Conservation (phyloP, 208 protist genomes). For the Trypanosoma rangeli region DNA sequence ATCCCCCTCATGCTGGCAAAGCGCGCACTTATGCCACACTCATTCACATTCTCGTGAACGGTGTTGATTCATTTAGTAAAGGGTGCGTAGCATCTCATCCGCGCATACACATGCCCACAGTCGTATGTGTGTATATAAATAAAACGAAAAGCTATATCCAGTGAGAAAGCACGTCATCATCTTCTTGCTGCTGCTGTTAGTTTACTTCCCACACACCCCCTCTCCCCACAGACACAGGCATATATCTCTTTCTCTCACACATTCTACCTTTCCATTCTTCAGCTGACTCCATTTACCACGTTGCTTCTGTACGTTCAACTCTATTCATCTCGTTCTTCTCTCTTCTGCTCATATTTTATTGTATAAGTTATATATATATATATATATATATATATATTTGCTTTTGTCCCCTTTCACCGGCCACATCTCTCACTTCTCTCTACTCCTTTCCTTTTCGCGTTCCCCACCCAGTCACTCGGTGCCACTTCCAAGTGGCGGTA, state of each 20-base stretch:
- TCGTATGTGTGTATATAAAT: background rate
- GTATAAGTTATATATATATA: constrained; percentile 2
- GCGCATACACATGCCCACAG: background rate
- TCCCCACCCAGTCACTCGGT: background rate
- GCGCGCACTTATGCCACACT: background rate
- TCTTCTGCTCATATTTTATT: constrained; percentile 11
- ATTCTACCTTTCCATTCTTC: background rate
- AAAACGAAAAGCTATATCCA: background rate
- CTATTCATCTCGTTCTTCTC: background rate
- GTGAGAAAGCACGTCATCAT: background rate
- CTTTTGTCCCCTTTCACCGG: background rate
- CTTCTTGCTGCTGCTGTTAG: background rate
- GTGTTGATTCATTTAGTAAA: background rate
- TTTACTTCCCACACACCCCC: no score
- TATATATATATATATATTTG: constrained; percentile 15
- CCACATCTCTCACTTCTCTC: background rate
- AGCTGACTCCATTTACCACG: background rate
- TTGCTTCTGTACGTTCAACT: background rate
- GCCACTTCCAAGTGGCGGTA: background rate
- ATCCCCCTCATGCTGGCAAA: background rate
- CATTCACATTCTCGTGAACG: background rate
- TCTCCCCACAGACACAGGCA: no score
- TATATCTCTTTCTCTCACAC: background rate
- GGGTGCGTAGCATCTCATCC: background rate
- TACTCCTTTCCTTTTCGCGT: background rate